Conservation (phyloP, 495 filamentous ascomycete species). For the Aspergillus conjunctus region DNA sequence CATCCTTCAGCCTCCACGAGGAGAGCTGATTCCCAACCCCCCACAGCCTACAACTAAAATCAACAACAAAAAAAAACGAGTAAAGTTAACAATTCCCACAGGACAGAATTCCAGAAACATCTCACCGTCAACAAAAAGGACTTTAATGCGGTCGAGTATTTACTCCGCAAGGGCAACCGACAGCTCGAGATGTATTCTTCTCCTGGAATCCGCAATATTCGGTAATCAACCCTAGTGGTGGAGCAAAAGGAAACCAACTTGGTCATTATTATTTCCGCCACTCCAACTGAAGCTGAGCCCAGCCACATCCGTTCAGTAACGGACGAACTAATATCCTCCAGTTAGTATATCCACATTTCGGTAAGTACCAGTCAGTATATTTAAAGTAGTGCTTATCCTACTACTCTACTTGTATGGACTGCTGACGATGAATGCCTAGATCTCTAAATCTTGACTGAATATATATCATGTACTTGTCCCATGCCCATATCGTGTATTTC, state of each 20-base stretch:
- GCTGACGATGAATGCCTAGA: no score
- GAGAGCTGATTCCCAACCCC: no score
- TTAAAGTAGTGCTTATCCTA: no score
- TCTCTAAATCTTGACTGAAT: no score
- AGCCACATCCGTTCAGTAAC: no score
- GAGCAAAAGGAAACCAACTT: neutral
- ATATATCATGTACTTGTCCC: no score
- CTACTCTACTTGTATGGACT: no score
- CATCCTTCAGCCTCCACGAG: neutral
- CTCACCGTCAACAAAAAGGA: constrained; percentile 77
- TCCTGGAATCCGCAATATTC: constrained; percentile 81
- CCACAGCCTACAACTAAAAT: neutral
- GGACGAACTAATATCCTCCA: no score
- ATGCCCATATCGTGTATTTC: no score
- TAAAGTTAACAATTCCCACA: constrained; percentile 29
- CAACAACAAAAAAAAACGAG: neutral
- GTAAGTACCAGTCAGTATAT: no score
- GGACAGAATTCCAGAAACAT: constrained; percentile 76
- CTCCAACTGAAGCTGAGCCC: neutral
- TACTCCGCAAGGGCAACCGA: constrained; percentile 79
- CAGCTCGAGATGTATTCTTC: constrained; percentile 85
- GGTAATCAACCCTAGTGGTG: constrained; percentile 20
- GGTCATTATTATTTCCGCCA: constrained; percentile 1
- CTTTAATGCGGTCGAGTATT: constrained; percentile 84
- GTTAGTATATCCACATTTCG: no score